These are phyloP conservation scores for Fusarium sp. DNA, from an alignment of 2,329 filamentous ascomycete species.

Conservation along the genomic window DNA sequence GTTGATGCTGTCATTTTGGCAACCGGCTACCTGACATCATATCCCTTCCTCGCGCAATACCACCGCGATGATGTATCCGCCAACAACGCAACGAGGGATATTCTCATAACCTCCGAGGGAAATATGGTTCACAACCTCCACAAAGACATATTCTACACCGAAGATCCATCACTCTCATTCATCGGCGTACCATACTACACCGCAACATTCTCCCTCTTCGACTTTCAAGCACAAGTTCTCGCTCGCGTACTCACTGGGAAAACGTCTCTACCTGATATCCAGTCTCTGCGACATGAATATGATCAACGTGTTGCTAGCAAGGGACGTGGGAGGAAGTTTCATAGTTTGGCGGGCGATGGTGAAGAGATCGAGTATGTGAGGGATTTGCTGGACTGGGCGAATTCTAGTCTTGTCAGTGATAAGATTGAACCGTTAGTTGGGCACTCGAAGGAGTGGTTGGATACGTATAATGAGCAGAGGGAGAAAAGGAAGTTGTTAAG, in stretches of 20 bases:
- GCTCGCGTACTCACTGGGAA: slow-evolving; percentile 65
- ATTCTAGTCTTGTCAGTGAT: slow-evolving; percentile 12
- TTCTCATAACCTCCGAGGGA: slow-evolving; percentile 71
- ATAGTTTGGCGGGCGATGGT: slow-evolving; percentile 37
- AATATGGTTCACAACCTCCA: slow-evolving; percentile 73
- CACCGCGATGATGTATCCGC: slow-evolving; percentile 51
- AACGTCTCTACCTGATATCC: slow-evolving; percentile 37
- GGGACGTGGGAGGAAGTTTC: slow-evolving; percentile 38
- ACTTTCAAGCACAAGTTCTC: slow-evolving; percentile 73
- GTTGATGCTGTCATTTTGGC: slow-evolving; percentile 72
- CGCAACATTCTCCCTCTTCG: slow-evolving; percentile 75
- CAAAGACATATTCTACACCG: slow-evolving; percentile 77
- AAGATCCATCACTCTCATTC: slow-evolving; percentile 70
- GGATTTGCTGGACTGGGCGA: slow-evolving; percentile 37
- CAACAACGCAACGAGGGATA: slow-evolving; percentile 59
- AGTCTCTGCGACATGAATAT: slow-evolving; percentile 35
- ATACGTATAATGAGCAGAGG: slow-evolving; percentile 16
- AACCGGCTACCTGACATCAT: slow-evolving; percentile 75
- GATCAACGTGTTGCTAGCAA: slow-evolving; percentile 25
- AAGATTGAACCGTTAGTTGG: slow-evolving; percentile 16
- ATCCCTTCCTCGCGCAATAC: slow-evolving; percentile 69
- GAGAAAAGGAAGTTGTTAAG: slow-evolving; percentile 23
- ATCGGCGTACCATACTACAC: slow-evolving; percentile 73
- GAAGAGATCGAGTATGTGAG: slow-evolving; percentile 38
- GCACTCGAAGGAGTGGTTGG: slow-evolving; percentile 27